phyloP scores from a whole-genome alignment of 192 early-diverging fungal species.

The Thamnidium elegans region DNA sequence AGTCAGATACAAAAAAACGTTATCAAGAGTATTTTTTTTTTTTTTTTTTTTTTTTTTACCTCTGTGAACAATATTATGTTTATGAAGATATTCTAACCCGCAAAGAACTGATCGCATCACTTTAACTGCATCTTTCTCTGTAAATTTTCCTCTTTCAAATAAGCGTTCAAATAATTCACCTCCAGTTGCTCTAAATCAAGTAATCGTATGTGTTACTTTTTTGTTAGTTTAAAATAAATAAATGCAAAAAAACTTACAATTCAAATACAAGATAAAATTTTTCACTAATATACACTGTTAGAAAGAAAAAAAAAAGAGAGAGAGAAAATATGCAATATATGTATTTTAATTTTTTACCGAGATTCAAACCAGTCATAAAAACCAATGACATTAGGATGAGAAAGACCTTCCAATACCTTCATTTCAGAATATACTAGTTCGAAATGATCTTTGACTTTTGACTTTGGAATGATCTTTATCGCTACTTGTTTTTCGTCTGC shows the following conservation, averaged over 20 bases:
- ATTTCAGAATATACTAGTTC: constrained; percentile 92
- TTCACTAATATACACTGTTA: background rate
- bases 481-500: constrained; percentile 79
- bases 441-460: constrained; percentile 74
- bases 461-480: constrained; percentile 91
- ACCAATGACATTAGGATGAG: constrained; percentile 88
- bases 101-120: constrained; percentile 71
- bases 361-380: constrained; percentile 74
- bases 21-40: background rate
- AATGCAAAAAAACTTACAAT: constrained; percentile 41
- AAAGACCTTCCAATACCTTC: constrained; percentile 75
- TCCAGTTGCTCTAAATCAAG: constrained; percentile 54
- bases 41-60: constrained; percentile 35
- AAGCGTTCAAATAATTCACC: constrained; percentile 88
- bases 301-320: too few species aligned
- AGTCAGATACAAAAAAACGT: background rate
- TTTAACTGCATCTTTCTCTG: constrained; percentile 73
- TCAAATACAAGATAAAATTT: constrained; percentile 71
- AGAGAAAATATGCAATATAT: too few species aligned
- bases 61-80: constrained; percentile 81
- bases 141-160: constrained; percentile 71
- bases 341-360: constrained; percentile 18
- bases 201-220: background rate
- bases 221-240: background rate
- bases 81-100: constrained; percentile 83